Base-by-base conservation (phyloP, 2,329 filamentous ascomycete species). In the Alternaria sp. region DNA sequence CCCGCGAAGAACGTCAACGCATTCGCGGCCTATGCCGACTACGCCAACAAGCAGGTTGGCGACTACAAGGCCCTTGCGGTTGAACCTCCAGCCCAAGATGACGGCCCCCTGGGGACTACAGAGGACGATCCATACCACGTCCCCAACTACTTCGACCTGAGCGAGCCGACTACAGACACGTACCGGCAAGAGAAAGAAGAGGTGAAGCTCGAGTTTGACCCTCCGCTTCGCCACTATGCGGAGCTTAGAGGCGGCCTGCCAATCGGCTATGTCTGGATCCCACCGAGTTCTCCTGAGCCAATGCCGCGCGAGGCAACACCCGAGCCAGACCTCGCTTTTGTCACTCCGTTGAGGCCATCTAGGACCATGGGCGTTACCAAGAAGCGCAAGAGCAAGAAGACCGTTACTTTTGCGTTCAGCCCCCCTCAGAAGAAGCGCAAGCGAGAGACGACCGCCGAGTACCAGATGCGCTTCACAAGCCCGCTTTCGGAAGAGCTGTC, bases 181-280 rank as follows among this genome's bases (percentile, higher is more conserved):
- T 8, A 40, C 13, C 4, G 14, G 21, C 37, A 40, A 7, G 21
- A 21, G 2, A 14, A 24, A 40, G 26, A 48, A 17, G 52, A 49
- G 34, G 28, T 34, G 13, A 41, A 49, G 14, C 52, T 54, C 52
- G 42, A 54, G 44, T 54, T 54, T 28, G 44, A 54, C 28, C 42
- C 52, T 21, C 52, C 52, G 7, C 52, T 54, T 28, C 17, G 14
- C 3, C 42, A 54, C 23, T 54, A 54, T 17, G 42, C 52, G 17
- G 52, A 54, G 5, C 52, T 54, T 11, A 49, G 52, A 33, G 52
- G 26, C 7, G 42, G 42, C 17, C 21, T 49, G 17, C 42, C 52
- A 21, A 41, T 54, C 21, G 52, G 52, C 17, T 54, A 54, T 24
- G 21, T 54, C 26, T 54, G 52, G 44, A 34, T 54, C 13, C 52